Conservation (phyloP, 768 basidiomycete genomes). For the Russula foetens region DNA sequence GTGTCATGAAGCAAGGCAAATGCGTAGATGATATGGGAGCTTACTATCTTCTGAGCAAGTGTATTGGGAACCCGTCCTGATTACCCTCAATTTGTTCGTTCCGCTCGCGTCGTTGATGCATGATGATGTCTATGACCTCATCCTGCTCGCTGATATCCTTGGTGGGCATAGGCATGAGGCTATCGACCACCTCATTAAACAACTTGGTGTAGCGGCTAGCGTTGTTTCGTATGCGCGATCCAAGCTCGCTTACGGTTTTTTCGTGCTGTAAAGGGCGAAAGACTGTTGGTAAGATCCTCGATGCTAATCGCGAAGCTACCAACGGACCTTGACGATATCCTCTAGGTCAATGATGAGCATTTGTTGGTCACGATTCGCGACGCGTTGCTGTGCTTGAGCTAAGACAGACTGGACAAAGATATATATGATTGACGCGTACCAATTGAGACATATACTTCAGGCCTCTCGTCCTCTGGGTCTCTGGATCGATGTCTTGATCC, state of each 20-base stretch:
- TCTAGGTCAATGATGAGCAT: conserved; percentile 85
- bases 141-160: conserved; percentile 86
- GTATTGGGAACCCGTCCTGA: conserved; percentile 81
- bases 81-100: conserved; percentile 72
- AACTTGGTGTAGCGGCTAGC: conserved; percentile 84
- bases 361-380: conserved; percentile 90
- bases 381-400: conserved; percentile 54
- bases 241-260: conserved; percentile 63
- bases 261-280: conserved; percentile 43
- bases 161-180: conserved; percentile 79
- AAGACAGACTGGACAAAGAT: conserved; percentile 3
- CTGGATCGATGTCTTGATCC: conserved; percentile 35
- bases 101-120: conserved; percentile 86
- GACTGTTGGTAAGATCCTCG: background rate
- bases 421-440: conserved; percentile 37
- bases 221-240: conserved; percentile 72
- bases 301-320: background rate
- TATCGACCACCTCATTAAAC: conserved; percentile 87
- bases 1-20: conserved; percentile 16
- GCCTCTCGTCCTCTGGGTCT: conserved; percentile 31
- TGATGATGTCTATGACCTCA: conserved; percentile 94
- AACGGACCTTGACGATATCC: conserved; percentile 66
- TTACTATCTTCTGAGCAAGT: conserved; percentile 91
- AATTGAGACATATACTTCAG: conserved; percentile 81
- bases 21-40: conserved; percentile 29